phyloP scores from a whole-genome alignment of 257 asterid genomes.

The Scutellaria galericulata region DNA sequence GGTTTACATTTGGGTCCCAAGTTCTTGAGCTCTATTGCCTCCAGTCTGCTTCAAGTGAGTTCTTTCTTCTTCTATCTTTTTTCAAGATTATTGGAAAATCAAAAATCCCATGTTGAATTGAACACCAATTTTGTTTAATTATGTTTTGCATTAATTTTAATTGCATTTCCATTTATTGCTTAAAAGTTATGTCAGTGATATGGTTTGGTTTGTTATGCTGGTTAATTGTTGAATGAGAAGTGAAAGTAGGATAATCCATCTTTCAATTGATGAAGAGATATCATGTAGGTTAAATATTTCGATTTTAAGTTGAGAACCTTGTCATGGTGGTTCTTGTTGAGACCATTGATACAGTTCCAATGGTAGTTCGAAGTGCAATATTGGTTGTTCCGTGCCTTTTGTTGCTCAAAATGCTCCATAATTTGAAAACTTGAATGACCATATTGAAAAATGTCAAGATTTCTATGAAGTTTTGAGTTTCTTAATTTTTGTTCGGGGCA shows the following conservation, averaged over 20 bases:
- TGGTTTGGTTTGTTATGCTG: slow-evolving; percentile 1
- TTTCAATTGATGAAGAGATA: not conserved
- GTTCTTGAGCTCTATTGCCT: slow-evolving; percentile 80
- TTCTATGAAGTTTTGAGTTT: not conserved
- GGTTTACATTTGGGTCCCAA: slow-evolving; percentile 74
- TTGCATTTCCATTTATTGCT: not conserved
- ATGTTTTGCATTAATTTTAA: slow-evolving; percentile 1
- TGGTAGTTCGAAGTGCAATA: not conserved
- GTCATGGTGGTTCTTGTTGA: not conserved
- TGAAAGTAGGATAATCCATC: not conserved
- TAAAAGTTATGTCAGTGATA: not conserved
- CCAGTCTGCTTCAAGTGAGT: slow-evolving; percentile 85
- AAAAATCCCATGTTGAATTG: not conserved
- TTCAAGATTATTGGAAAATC: not conserved
- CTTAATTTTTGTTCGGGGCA: too few relatives aligned
- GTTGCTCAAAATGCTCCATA: not conserved
- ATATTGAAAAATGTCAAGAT: not conserved
- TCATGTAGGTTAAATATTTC: not conserved
- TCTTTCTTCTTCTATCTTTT: not conserved
- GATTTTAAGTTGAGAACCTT: not conserved
- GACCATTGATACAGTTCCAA: not conserved
- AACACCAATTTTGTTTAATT: slow-evolving; percentile 17
- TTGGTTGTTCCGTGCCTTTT: not conserved
- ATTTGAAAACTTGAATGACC: not conserved
- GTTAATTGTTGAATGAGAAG: not conserved